Percentiles rank a stretch among this genome's conserved stretches.
Conservation (phyloP, 176 grass and related monocot species). For the Paspalum vaginatum region DNA sequence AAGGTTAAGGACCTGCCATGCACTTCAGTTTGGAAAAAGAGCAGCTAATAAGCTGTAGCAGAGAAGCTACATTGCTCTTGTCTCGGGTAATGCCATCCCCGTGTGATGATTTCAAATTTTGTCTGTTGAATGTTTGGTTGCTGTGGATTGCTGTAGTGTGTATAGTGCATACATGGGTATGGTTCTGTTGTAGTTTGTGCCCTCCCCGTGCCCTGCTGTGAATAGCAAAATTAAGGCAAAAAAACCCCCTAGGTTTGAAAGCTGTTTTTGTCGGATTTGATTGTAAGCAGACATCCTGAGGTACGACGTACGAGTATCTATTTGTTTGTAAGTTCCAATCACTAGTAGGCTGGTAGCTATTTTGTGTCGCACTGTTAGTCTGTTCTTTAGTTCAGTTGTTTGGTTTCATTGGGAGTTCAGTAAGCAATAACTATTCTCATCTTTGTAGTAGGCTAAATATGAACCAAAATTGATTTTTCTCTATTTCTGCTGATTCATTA, state of each 20-base stretch:
- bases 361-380: background rate
- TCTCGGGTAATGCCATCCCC: background rate
- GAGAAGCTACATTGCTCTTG: background rate
- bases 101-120: background rate
- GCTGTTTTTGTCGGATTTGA: background rate
- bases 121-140: background rate
- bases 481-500: background rate
- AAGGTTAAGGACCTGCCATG: too few species aligned
- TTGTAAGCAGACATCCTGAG: background rate
- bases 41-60: background rate
- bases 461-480: background rate
- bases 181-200: background rate
- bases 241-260: background rate
- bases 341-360: background rate
- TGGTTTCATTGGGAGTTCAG: background rate
- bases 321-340: too few species aligned
- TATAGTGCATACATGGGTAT: background rate
- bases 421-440: too few species aligned
- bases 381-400: conserved; percentile 13
- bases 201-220: background rate
- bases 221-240: background rate
- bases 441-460: background rate
- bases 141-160: background rate
- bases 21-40: too few species aligned
- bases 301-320: too few species aligned